Evolutionary conservation across 352 stramenopile genomes (phyloP), one percentile per base, ranked within the genome.

Genomic region (Stramenopiles sp.): DNA sequence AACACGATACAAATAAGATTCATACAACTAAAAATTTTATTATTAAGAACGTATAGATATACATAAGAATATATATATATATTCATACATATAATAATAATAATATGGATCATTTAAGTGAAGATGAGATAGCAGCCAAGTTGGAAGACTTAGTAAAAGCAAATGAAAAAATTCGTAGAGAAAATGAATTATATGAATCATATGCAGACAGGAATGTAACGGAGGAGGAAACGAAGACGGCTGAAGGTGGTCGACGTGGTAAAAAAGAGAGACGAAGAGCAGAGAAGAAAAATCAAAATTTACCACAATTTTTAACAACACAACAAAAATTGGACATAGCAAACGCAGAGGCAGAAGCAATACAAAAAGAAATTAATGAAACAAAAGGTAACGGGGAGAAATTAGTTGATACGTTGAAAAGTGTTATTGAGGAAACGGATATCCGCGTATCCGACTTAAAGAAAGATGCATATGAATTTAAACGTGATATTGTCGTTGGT

Each of bases 381-480:
- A 93, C 90, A 63, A 93, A 93, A 80, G 84, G 87, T 76, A 94
- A 89, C 65, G 93, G 88, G 30, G 91, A 96, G 81, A 88, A 93
- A 69, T 85, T 97, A n/a, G 94, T 97, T 63, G 92, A 97, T 83
- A 97, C 91, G 30, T 84, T 97, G 27, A 89, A 88, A 0, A 91
- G 91, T 0, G 91, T 97, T 38, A 84, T 97, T 7, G 91, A 97
- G 78, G 91, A 97, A 84, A 96, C 92, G 13, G 91, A 97, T 78
- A 93, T 97, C 31, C 88, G 92, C 79, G 96, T 97, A 76, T 85
- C 89, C 1, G 92, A 97, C 83, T 86, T 97, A 78, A 97, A 97
- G 86, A 95, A 95, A 82, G 92, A 97, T 74, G 91, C 90, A 79
- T 97, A 97, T 83, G 92, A 97, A 83, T 97, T 97, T 84, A 97